Conservation (phyloP, 108 stramenopile genomes). For the Cyclotella atomus region DNA sequence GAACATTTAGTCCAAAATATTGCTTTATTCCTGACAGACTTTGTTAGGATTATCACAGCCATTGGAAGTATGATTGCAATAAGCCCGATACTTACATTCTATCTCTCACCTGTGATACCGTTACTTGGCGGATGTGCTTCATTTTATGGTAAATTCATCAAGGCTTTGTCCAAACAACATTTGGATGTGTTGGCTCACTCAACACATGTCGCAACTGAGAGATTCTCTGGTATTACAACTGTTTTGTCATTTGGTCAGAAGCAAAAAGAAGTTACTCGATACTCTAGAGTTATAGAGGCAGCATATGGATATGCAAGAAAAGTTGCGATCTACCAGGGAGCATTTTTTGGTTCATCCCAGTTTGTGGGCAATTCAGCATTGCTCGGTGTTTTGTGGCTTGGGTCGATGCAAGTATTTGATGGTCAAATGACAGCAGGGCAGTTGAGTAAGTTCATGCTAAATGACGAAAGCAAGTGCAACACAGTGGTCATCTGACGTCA, state of each 20-base stretch:
- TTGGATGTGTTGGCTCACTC: slow-evolving; percentile 50
- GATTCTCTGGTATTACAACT: slow-evolving; percentile 47
- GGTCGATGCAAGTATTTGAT: slow-evolving; percentile 26
- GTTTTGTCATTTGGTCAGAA: slow-evolving; percentile 44
- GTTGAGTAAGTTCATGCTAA: background rate
- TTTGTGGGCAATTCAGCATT: slow-evolving; percentile 42
- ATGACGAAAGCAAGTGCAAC: background rate
- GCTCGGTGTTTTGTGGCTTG: slow-evolving; percentile 33
- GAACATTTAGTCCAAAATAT: slow-evolving; percentile 54
- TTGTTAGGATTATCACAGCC: slow-evolving; percentile 35
- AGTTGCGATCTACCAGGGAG: slow-evolving; percentile 48
- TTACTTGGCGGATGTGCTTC: slow-evolving; percentile 30
- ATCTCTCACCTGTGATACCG: slow-evolving; percentile 26
- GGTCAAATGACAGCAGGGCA: slow-evolving; percentile 44
- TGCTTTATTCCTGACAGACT: slow-evolving; percentile 32
- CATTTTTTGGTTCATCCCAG: slow-evolving; percentile 47
- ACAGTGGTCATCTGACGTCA: background rate
- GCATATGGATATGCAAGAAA: slow-evolving; percentile 42
- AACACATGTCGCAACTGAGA: slow-evolving; percentile 47
- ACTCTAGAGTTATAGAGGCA: slow-evolving; percentile 46
- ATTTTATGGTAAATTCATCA: slow-evolving; percentile 41
- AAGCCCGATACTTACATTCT: slow-evolving; percentile 34
- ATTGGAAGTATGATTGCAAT: slow-evolving; percentile 35
- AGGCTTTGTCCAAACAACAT: slow-evolving; percentile 37
- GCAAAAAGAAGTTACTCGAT: slow-evolving; percentile 22